Base-by-base conservation (phyloP, 768 basidiomycete genomes). In the Kwoniella bestiolae region DNA sequence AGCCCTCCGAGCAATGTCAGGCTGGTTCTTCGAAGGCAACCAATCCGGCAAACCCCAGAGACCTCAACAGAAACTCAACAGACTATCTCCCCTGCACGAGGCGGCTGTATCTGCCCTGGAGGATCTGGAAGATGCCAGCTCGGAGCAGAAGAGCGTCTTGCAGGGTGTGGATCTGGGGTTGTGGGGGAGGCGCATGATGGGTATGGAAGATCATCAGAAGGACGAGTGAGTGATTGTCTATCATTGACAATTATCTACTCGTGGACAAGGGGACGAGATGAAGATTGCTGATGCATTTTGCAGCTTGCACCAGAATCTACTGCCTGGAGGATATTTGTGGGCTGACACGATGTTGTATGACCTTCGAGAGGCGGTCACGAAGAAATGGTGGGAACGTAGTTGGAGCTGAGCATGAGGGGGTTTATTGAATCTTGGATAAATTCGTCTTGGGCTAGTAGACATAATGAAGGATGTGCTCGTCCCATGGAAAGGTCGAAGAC, bases 311-410 rank as follows among this genome's bases (percentile, higher is more conserved):
- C 66, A 60, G 3, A 35, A 32, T 14, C 47, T 65, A n/a, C 34
- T 71, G 14, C 70, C 70, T n/a, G 70, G 66, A 8, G 70, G 70
- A n/a, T 65, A 65, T 50, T 35, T 71, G 5, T 71, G 66, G 66
- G 66, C 66, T 9, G 70, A 71, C 28, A 71, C 68, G 66, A 59
- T 71, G 58, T 21, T 71, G 32, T 71, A 62, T 47, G 70, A 71
- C 47, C 60, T 71, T 8, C n/a, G 65, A 46, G 41, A 58, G 44
- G 62, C 56, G 21, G 57, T 59, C 25, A 60, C 46, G 14, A 56
- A 56, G 5, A 52, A 26, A 23, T 35, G 47, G 26, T 62, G 60
- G 60, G 3, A 57, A 25, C 25, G 35, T 38, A 45, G 38, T 14
- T 41, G 18, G 9, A 28, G 14, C 16, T 3, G 32, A 21, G 8